These are phyloP conservation scores for Dactylorhiza incarnata DNA, from an alignment of 106 monocot species.

Conservation along the genomic window DNA sequence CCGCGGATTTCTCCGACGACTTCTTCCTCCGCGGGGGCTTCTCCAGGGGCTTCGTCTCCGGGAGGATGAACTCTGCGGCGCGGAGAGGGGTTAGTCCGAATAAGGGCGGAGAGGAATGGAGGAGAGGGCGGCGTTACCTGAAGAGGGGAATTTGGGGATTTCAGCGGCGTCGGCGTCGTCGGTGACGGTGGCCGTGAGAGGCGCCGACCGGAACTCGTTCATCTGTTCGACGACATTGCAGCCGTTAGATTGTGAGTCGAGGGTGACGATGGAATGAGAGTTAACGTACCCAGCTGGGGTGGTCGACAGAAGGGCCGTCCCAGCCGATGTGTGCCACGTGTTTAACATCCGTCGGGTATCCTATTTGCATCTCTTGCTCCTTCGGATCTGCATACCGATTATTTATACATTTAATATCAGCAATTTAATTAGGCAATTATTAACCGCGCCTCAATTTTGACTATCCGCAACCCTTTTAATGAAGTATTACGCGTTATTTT, in stretches of 20 bases:
- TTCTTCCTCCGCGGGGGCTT: not conserved
- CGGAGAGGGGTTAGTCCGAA: no score
- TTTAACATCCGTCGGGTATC: slow-evolving; percentile 47
- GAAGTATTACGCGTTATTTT: no score
- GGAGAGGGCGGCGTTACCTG: no score
- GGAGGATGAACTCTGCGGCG: not conserved
- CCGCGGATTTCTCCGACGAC: not conserved
- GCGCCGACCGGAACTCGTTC: no score
- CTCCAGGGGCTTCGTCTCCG: no score
- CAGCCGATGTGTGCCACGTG: slow-evolving; percentile 58
- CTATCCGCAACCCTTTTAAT: no score
- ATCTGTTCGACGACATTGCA: not conserved
- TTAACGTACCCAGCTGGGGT: slow-evolving; percentile 36
- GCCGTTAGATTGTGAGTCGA: not conserved
- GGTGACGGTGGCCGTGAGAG: no score
- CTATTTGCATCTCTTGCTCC: slow-evolving; percentile 50
- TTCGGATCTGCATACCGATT: slow-evolving; percentile 11
- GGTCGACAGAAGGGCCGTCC: slow-evolving; percentile 18
- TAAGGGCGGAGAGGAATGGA: no score
- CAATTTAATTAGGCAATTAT: no score
- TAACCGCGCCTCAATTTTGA: no score
- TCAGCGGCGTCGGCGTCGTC: no score
- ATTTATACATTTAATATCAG: not conserved
- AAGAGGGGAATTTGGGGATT: no score
- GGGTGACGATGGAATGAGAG: not conserved